Evolutionary conservation across 805 yeast genomes (phyloP), one percentile per base, ranked within the genome.

Genomic region (Metschnikowia aberdeeniae): DNA sequence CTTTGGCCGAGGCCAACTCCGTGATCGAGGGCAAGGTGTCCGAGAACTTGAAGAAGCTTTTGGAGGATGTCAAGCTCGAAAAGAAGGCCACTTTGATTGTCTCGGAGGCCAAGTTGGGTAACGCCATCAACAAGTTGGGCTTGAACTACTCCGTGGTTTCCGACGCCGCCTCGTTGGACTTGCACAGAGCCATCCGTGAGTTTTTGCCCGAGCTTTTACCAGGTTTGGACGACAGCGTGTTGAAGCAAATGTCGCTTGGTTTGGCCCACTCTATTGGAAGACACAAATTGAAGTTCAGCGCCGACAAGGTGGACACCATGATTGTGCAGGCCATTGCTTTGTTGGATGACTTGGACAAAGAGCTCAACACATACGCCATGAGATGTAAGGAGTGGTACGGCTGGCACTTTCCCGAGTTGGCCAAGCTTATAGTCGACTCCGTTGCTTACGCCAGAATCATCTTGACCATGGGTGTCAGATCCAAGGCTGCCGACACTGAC

Each of bases 321-420:
- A 92, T 93, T 66, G 95, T 93, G 53, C 99, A 93, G 76, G 99
- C 99, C 47, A 93, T 93, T 71, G 97, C 98, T 17, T 76, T 93
- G 56, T 79, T 93, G 62, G 99, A 93, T 62, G 97, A 93, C 63
- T 79, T 93, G 60, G 99, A 93, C 75, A 93, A 93, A 74, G 99
- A 93, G 70, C 80, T 93, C 60, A 93, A 93, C 75, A 93, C 97
- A 43, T 93, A 92, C 61, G 96, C 98, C 56, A 93, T 93, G 99
- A 84, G 99, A 76, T 82, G 92, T 73, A 93, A 92, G 75, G 99
- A 93, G 75, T 93, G 99, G 99, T 93, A 93, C 73, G 99, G 99
- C 55, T 93, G 99, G 99, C 99, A 93, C 72, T 93, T 93, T 84
- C 99, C 99, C 33, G 99, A 93, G 72, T 81, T 93, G 81, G 97